phyloP scores from a whole-genome alignment of 495 filamentous ascomycete genomes.

The Aspergillus cristatus region DNA sequence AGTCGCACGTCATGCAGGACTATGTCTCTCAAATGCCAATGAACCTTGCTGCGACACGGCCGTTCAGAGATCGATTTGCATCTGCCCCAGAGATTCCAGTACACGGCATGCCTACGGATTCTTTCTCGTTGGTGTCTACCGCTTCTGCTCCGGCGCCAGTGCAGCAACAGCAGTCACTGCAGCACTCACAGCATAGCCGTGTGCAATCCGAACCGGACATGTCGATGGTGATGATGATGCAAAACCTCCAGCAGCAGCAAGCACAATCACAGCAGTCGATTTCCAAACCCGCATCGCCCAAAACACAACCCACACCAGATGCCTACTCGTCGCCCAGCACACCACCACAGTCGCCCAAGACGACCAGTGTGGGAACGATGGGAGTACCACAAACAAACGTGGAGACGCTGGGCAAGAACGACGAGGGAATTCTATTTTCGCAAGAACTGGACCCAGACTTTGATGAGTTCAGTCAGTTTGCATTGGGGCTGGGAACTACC shows the following conservation, averaged over 20 bases:
- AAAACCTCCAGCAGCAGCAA: background rate
- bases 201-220: constrained; percentile 16
- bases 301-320: constrained; percentile 27
- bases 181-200: constrained; percentile 12
- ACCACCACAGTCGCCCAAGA: constrained; percentile 21
- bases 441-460: constrained; percentile 24
- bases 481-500: constrained; percentile 21
- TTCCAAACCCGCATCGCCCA: constrained; percentile 10
- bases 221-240: background rate
- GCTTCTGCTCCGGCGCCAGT: constrained; percentile 2
- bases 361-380: constrained; percentile 4
- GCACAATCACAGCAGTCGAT: constrained; percentile 1
- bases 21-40: constrained; percentile 11
- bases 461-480: constrained; percentile 32
- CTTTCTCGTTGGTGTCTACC: constrained; percentile 8
- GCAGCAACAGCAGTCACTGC: background rate
- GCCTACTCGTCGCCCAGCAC: constrained; percentile 31
- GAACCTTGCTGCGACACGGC: constrained; percentile 14
- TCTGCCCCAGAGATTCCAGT: constrained; percentile 31
- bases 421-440: constrained; percentile 16
- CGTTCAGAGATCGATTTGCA: constrained; percentile 31
- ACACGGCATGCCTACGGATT: constrained; percentile 13
- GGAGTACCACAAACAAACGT: constrained; percentile 7
- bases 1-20: constrained; percentile 13
- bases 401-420: constrained; percentile 6